phyloP scores from a whole-genome alignment of 2,329 filamentous ascomycete genomes.

The Teratosphaeria pseudoeucalypti region DNA sequence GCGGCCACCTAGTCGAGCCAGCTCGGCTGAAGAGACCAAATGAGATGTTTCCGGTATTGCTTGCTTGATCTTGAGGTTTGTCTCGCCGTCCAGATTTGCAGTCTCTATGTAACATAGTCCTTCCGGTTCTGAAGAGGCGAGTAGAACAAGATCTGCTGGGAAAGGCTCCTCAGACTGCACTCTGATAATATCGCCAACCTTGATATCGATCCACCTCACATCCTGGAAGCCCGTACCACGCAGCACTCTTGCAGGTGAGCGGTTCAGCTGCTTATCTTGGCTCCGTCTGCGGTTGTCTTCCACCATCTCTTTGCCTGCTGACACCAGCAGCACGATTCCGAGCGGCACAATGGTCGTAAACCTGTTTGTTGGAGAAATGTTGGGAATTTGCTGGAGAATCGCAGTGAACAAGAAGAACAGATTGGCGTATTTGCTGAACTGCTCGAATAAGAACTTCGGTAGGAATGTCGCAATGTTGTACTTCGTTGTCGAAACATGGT shows the following conservation, averaged over 20 bases:
- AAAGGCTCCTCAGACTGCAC: conserved; percentile 94
- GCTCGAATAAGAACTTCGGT: conserved; percentile 94
- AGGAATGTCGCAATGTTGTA: conserved; percentile 91
- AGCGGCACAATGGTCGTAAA: conserved; percentile 97
- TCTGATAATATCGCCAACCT: conserved; percentile 83
- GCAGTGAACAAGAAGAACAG: conserved; percentile 98
- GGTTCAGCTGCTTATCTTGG: conserved; percentile 79
- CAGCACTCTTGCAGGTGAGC: conserved; percentile 72
- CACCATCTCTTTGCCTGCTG: conserved; percentile 84
- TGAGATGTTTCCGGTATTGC: conserved; percentile 83
- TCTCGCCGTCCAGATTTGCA: conserved; percentile 93
- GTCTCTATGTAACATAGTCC: conserved; percentile 98
- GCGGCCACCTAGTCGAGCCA: conserved; percentile 75
- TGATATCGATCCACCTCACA: conserved; percentile 86
- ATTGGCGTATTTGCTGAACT: conserved; percentile 99
- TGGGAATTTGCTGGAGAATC: conserved; percentile 85
- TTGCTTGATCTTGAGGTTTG: conserved; percentile 98
- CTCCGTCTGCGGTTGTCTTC: conserved; percentile 86
- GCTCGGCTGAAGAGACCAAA: conserved; percentile 74
- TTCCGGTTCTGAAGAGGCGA: conserved; percentile 93
- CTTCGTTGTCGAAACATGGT: conserved; percentile 94
- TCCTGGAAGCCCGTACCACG: conserved; percentile 76
- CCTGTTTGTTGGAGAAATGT: conserved; percentile 85
- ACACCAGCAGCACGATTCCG: conserved; percentile 81
- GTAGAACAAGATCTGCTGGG: conserved; percentile 80